Evolutionary conservation across 208 protist species (phyloP).

Genomic region (Leishmania tropica): DNA sequence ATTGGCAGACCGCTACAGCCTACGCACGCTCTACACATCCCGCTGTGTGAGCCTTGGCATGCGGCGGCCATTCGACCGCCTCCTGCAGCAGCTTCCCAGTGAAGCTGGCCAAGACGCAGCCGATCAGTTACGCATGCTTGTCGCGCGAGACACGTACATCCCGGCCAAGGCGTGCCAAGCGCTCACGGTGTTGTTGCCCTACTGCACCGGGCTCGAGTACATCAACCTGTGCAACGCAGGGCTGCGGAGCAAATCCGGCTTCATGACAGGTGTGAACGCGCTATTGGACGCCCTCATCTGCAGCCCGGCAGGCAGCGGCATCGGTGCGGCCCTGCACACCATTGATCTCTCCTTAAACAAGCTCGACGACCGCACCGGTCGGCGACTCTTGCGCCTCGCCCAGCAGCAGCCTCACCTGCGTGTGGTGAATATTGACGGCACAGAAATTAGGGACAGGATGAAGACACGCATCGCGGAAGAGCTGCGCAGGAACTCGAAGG

Average conservation of each 20-base stretch:
- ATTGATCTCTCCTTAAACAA: conserved; percentile 44
- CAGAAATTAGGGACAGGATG: conserved; percentile 29
- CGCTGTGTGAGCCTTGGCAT: conserved; percentile 9
- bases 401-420: conserved; percentile 24
- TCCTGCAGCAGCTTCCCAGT: conserved; percentile 16
- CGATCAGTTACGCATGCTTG: conserved; percentile 5
- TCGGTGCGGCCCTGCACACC: conserved; percentile 26
- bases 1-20: conserved; percentile 8
- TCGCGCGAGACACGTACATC: conserved; percentile 31
- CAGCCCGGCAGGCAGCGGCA: not conserved
- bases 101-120: not conserved
- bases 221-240: conserved; percentile 35
- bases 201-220: conserved; percentile 32
- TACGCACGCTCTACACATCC: conserved; percentile 8
- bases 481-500: not conserved
- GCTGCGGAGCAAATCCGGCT: conserved; percentile 17
- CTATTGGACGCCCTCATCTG: conserved; percentile 24
- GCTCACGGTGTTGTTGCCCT: conserved; percentile 37
- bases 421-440: conserved; percentile 29
- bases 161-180: conserved; percentile 38
- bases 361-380: conserved; percentile 37
- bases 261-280: conserved; percentile 18
- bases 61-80: not conserved
- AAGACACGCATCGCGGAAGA: conserved; percentile 1
- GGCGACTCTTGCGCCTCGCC: conserved; percentile 33